phyloP scores from a whole-genome alignment of 108 stramenopile genomes.

The Nitzschia sp. region DNA sequence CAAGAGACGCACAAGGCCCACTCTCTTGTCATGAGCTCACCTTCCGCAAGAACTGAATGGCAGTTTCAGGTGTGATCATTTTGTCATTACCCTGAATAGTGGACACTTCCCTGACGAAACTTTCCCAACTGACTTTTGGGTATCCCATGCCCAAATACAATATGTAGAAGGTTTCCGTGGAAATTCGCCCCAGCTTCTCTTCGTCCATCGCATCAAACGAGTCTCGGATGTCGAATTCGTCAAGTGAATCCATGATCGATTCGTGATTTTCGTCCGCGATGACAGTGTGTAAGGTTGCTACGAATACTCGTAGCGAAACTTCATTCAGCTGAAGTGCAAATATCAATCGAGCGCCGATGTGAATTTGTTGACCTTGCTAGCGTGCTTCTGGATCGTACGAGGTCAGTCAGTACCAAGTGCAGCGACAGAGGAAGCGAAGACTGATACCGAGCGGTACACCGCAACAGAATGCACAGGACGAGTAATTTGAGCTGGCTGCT shows the following conservation, averaged over 20 bases:
- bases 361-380: too few relatives aligned
- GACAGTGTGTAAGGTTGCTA: too few relatives aligned
- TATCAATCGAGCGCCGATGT: too few relatives aligned
- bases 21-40: background rate
- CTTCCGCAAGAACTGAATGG: background rate
- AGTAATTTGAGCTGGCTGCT: too few relatives aligned
- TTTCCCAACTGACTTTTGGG: background rate
- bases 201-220: conserved; percentile 36
- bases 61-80: background rate
- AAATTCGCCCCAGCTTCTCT: conserved; percentile 25
- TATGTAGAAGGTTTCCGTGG: conserved; percentile 20
- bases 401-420: too few relatives aligned
- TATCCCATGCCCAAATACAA: conserved; percentile 40
- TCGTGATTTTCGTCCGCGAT: too few relatives aligned
- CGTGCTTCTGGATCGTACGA: too few relatives aligned
- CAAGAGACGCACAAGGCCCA: background rate
- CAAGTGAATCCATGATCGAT: background rate
- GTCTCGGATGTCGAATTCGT: conserved; percentile 24
- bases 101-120: background rate
- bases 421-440: too few relatives aligned
- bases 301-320: too few relatives aligned
- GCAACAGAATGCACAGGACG: too few relatives aligned
- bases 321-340: too few relatives aligned
- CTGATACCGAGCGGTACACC: too few relatives aligned
- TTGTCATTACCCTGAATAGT: background rate